Percentiles rank a stretch among this genome's conserved stretches.
Evolutionary conservation across 2,329 filamentous ascomycete genomes (phyloP).

Genomic region (Verticillium nubilum): DNA sequence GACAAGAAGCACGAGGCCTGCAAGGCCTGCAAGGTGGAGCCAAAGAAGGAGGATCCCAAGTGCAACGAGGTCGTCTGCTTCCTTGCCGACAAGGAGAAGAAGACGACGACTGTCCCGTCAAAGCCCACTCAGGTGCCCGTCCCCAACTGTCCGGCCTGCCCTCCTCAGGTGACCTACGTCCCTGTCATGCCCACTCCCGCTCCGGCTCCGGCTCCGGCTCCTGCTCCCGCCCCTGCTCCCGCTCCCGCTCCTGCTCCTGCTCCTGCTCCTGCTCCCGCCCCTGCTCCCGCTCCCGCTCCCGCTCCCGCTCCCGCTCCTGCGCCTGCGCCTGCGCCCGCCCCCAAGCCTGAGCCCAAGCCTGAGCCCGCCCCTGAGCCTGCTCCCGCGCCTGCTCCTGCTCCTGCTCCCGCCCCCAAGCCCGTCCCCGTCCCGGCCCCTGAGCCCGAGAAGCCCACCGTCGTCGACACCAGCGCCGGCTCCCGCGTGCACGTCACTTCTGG

Average conservation of each 20-base stretch:
- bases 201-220: not conserved
- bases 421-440: not conserved
- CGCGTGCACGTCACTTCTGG: slow-evolving; percentile 4
- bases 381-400: not conserved
- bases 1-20: not conserved
- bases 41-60: not conserved
- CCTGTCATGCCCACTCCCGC: not conserved
- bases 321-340: not conserved
- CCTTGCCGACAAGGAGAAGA: not conserved
- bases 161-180: slow-evolving; percentile 1
- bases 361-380: not conserved
- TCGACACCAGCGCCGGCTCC: slow-evolving; percentile 6
- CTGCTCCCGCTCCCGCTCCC: not conserved
- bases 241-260: not conserved
- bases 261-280: not conserved
- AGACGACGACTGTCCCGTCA: not conserved
- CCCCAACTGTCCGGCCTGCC: not conserved
- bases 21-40: not conserved
- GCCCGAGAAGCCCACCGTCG: slow-evolving; percentile 1
- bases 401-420: not conserved
- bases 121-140: not conserved
- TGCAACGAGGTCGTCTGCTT: not conserved
- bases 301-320: not conserved
- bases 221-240: not conserved
- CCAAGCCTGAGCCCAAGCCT: not conserved